Conservation (phyloP, 1,284 basidiomycete species). For the Ceratobasidium theobromae region DNA sequence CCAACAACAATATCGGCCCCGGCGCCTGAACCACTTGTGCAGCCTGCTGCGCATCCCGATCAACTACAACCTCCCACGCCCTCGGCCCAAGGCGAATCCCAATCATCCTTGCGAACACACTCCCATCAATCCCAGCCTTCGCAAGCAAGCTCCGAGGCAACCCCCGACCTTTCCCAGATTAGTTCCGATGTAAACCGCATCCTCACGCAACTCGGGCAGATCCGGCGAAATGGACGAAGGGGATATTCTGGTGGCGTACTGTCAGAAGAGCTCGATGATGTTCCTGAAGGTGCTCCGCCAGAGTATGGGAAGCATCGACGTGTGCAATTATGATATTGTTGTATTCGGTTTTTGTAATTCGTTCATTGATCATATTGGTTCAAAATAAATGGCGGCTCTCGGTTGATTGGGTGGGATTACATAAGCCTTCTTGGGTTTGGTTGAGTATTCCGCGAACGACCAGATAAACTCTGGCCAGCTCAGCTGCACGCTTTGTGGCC, state of each 20-base stretch:
- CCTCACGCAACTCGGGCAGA: slow-evolving; percentile 26
- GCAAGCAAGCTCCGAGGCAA: not conserved
- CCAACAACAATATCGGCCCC: too few relatives aligned
- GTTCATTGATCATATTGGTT: not conserved
- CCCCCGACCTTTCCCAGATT: slow-evolving; percentile 27
- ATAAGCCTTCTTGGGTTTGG: not conserved
- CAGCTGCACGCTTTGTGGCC: too few relatives aligned
- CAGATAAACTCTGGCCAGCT: too few relatives aligned
- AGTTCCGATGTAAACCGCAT: slow-evolving; percentile 30
- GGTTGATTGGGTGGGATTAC: not conserved
- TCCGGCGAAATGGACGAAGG: slow-evolving; percentile 14
- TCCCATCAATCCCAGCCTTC: not conserved
- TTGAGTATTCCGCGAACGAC: too few relatives aligned
- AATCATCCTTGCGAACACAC: not conserved
- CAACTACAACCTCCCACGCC: not conserved
- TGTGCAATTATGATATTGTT: not conserved
- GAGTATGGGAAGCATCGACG: slow-evolving; percentile 27
- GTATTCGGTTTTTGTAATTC: not conserved
- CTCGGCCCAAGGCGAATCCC: not conserved
- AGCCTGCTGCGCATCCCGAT: not conserved
- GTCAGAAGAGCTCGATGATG: not conserved
- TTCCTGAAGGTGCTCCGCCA: not conserved
- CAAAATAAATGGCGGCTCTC: slow-evolving; percentile 18
- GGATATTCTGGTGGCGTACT: not conserved
- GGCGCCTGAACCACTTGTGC: not conserved